phyloP scores from a whole-genome alignment of 345 rosid species.

The Theobroma cacao region DNA sequence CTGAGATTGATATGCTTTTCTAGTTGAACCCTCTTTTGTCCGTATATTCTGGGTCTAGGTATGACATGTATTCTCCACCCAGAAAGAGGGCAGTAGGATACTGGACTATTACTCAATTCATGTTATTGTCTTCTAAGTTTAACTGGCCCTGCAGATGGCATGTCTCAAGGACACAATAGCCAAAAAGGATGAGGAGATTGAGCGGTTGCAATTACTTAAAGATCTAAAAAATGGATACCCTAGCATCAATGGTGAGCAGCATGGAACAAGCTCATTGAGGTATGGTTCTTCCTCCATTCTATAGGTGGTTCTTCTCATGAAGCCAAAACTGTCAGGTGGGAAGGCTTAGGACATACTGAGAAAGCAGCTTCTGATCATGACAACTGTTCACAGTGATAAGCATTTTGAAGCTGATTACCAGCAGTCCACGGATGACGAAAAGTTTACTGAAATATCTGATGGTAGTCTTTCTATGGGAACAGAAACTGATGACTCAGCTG shows the following conservation, averaged over 20 bases:
- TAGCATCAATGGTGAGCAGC: constrained; percentile 21
- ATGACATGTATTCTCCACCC: neutral
- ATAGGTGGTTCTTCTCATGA: constrained; percentile 10
- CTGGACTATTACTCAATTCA: neutral
- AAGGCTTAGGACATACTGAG: constrained; percentile 33
- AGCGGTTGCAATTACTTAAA: constrained; percentile 58
- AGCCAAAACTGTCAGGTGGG: constrained; percentile 23
- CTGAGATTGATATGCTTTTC: neutral
- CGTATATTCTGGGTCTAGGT: neutral
- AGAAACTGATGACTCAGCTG: constrained; percentile 40
- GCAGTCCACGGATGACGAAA: constrained; percentile 34
- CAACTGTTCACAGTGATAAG: constrained; percentile 15
- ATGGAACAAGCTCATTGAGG: constrained; percentile 16
- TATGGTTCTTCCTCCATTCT: constrained; percentile 22
- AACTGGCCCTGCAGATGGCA: constrained; percentile 45
- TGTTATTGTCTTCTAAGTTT: constrained; percentile 4
- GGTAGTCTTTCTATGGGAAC: constrained; percentile 42
- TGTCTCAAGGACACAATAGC: constrained; percentile 79
- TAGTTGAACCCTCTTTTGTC: neutral
- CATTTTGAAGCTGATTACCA: constrained; percentile 28
- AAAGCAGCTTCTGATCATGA: constrained; percentile 34
- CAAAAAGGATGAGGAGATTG: constrained; percentile 86
- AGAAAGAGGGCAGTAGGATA: neutral
- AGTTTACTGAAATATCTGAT: constrained; percentile 41
- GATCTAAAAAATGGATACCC: constrained; percentile 44